Evolutionary conservation across 495 filamentous ascomycete species (phyloP).

Genomic region (Tricharina praecox): DNA sequence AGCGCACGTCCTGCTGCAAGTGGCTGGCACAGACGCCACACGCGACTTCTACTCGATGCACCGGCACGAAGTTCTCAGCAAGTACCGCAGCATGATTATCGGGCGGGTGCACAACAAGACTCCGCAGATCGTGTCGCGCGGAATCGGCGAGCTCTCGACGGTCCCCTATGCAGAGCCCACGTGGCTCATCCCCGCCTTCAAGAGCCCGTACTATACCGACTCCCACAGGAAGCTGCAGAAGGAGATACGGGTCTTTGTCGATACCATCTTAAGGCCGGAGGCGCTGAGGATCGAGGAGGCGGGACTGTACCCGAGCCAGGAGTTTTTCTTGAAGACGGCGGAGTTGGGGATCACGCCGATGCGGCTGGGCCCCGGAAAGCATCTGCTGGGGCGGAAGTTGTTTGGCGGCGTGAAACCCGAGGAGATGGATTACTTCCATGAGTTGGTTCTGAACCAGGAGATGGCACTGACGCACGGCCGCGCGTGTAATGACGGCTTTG

Average conservation of each 20-base stretch:
- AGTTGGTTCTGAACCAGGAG: conserved; percentile 62
- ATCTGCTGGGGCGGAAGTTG: conserved; percentile 52
- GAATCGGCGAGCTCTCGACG: conserved; percentile 49
- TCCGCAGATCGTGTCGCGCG: conserved; percentile 54
- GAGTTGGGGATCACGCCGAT: conserved; percentile 59
- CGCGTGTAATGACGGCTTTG: conserved; percentile 43
- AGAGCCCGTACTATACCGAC: conserved; percentile 68
- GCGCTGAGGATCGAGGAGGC: conserved; percentile 61
- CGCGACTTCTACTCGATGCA: conserved; percentile 86
- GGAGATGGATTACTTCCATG: conserved; percentile 81
- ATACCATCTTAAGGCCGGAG: conserved; percentile 52
- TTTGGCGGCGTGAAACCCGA: conserved; percentile 55
- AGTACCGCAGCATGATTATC: conserved; percentile 58
- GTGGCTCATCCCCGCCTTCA: conserved; percentile 66
- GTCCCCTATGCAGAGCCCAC: conserved; percentile 43
- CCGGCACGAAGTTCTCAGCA: conserved; percentile 69
- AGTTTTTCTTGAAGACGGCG: conserved; percentile 52
- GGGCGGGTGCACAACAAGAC: conserved; percentile 60
- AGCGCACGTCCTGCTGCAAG: conserved; percentile 94
- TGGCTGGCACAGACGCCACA: conserved; percentile 88
- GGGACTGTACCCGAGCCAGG: conserved; percentile 58
- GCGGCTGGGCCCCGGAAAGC: conserved; percentile 69
- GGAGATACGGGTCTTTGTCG: conserved; percentile 58
- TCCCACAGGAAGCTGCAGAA: conserved; percentile 53
- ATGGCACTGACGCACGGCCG: conserved; percentile 45